These are phyloP conservation scores for Paramecium biaurelia DNA, from an alignment of 73 alveolate species.

Conservation along the genomic window DNA sequence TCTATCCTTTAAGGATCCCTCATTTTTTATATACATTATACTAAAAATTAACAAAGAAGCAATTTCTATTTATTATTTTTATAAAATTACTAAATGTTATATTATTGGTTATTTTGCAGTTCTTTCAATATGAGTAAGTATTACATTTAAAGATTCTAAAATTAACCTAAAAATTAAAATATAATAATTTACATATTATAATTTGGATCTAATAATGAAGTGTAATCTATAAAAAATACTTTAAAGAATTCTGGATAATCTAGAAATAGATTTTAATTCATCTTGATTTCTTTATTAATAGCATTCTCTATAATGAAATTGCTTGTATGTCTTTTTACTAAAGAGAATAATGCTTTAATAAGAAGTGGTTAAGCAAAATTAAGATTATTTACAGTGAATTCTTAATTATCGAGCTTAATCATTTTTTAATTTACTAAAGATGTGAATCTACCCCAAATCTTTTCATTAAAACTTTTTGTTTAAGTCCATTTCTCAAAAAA, in stretches of 20 bases:
- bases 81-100: not conserved
- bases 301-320: not conserved
- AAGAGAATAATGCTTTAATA: not conserved
- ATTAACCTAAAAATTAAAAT: not conserved
- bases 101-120: not conserved
- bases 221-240: not conserved
- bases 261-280: not conserved
- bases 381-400: not conserved
- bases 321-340: not conserved
- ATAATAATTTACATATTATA: not conserved
- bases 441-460: not conserved
- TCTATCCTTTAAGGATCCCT: not conserved
- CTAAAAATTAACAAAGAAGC: not conserved
- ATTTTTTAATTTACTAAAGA: not conserved
- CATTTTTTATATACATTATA: not conserved
- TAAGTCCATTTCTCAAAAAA: slow-evolving; percentile 7
- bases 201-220: not conserved
- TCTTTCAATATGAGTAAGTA: not conserved
- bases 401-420: not conserved
- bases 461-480: not conserved
- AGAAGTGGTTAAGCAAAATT: not conserved
- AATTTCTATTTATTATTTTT: not conserved
- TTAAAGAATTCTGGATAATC: not conserved
- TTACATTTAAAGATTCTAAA: slow-evolving; percentile 5
- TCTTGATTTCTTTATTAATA: not conserved